Evolutionary conservation across 2,329 filamentous ascomycete species (phyloP), one percentile per base, ranked within the genome.

Genomic region (Penicillium griseofulvum): DNA sequence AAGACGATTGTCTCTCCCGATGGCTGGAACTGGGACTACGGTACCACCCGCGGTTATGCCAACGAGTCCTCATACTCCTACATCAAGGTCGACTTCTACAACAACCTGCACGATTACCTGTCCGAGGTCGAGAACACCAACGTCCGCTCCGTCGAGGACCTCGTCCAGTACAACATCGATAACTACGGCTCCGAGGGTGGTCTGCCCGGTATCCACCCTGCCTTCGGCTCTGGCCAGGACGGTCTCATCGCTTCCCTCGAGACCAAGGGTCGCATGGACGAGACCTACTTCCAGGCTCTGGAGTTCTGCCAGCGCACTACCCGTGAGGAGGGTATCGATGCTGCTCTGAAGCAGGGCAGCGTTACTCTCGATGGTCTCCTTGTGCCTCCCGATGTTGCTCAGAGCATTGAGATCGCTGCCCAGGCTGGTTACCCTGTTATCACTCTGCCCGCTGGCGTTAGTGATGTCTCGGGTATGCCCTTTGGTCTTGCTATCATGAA

Each of bases 11-110:
- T 91, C 12, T 82, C 81, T 31, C 86, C 84, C 0, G 69, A 81
- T 46, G 86, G 86, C n/a, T 91, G 87, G 87, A 78, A 91, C 70
- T 91, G 88, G 81, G 86, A 88, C 64, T 87, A 84, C 59, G 87
- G 87, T 14, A 78, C 74, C 6, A 80, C 76, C 1, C 81, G 86
- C 4, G 85, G 86, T 2, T 84, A 76, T 63, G 74, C 84, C n/a
- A 89, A 90, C 57, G 83, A 90, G 71, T 89, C 85, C 14, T 87
- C 90, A 69, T 90, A 87, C 71, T 88, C 85, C 0, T 83, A 87
- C 46, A 79, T 91, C 60, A 90, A 89, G 69, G 83, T 86, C 0
- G 73, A 78, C n/a, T 77, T 80, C 39, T 79, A 83, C 63, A 83
- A 87, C 71, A 82, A 87, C 70, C 82, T 90, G 69, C 79, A 80